Evolutionary conservation across 352 stramenopile genomes (phyloP), one percentile per base, ranked within the genome.

Genomic region (Albugo candida): DNA sequence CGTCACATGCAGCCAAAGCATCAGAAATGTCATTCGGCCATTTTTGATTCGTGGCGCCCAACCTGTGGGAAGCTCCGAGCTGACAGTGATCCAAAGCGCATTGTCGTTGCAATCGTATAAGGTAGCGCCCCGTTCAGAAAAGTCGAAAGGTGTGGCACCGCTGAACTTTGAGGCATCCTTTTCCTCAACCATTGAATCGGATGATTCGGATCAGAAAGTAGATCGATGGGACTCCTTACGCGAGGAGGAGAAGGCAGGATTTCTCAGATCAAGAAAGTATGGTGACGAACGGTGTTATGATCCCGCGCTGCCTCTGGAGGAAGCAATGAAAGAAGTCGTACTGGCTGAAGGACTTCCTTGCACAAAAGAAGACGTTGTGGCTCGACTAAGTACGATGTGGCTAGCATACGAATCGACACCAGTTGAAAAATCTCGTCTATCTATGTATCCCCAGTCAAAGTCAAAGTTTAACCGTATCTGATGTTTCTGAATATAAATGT

Each of bases 301-400:
- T 51, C 59, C 73, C n/a, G 62, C 55, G 18, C 47, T 83, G 1
- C 69, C 76, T 38, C 59, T 88, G 1, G 67, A 74, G 27, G 76
- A 88, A 39, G 76, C 76, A 6, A 64, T 88, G 48, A 84, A 86
- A 57, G 66, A 88, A 46, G 69, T 88, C 31, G 74, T 88, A 37
- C 49, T 88, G 21, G 59, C 69, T 10, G 54, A 62, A 12, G 75
- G 75, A 17, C 49, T 57, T 31, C 55, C 56, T 4, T 68, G 64
- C 44, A 85, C 76, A 13, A 67, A 76, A 52, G 69, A 88, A 57
- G 76, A 88, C 63, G 64, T 86, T 38, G 64, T 82, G 24, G 63
- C 76, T 36, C 70, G 76, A 5, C 54, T 88, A 41, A 82, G 64
- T 17, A 77, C 73, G 21, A 85, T 88, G 76, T 88, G 76, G 76